These are phyloP conservation scores for Rickenella mellea DNA, from an alignment of 768 basidiomycete genomes.

Conservation along the genomic window DNA sequence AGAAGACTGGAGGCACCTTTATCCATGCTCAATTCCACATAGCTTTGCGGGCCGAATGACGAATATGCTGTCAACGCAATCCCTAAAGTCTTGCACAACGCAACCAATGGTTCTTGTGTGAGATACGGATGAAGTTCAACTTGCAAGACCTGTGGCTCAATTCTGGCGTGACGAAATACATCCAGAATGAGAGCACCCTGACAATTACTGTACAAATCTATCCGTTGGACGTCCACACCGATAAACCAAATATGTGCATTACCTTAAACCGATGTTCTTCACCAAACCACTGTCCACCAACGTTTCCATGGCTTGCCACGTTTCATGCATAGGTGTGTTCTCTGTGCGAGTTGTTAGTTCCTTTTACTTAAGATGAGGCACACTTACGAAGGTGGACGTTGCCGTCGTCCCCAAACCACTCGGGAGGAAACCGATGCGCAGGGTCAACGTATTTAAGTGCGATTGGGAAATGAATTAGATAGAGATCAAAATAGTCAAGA, in stretches of 20 bases:
- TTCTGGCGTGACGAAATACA: conserved; percentile 67
- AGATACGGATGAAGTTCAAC: conserved; percentile 53
- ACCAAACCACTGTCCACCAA: conserved; percentile 61
- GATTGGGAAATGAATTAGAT: conserved; percentile 81
- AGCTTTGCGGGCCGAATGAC: conserved; percentile 43
- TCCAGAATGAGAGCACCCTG: conserved; percentile 65
- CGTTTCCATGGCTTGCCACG: conserved; percentile 77
- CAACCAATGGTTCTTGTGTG: conserved; percentile 36
- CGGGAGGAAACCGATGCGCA: conserved; percentile 65
- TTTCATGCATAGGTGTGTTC: conserved; percentile 68
- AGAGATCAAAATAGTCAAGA: conserved; percentile 75
- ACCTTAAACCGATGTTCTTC: conserved; percentile 78
- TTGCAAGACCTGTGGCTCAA: conserved; percentile 48
- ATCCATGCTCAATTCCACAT: conserved; percentile 58
- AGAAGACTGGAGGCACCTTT: conserved; percentile 45
- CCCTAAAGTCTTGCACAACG: conserved; percentile 31
- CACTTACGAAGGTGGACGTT: conserved; percentile 53
- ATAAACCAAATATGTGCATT: conserved; percentile 5
- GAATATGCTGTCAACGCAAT: conserved; percentile 50
- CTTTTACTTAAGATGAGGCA: neutral
- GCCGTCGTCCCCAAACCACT: conserved; percentile 70
- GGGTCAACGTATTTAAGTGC: conserved; percentile 76
- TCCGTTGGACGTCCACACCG: neutral
- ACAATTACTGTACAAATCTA: conserved; percentile 47
- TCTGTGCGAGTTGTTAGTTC: conserved; percentile 22